Base-by-base conservation (phyloP, 768 basidiomycete genomes). In the Fomitopsis serialis region DNA sequence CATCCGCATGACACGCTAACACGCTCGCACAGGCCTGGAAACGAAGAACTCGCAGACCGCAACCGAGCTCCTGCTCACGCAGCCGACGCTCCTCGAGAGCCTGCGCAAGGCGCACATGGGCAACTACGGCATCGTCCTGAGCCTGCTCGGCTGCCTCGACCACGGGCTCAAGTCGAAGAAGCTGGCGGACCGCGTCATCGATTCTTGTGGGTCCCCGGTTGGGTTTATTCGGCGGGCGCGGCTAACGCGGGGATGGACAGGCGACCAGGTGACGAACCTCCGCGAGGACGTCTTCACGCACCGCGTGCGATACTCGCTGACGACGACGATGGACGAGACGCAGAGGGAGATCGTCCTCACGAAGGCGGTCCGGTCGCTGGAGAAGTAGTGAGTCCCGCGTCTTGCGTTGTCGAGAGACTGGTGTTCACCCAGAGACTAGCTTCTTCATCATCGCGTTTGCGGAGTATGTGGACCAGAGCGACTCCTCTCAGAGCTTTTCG, bases 371-470 rank as follows among this genome's bases (percentile, higher is more conserved):
- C 86, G 84, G 61, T 81, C 90, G 7, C 66, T 95, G 40, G 92
- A 95, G 70, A 92, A 93, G 79, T 95, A 94, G 91, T 91, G 59
- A n/a, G 85, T 69, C 2, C 35, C 25, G 7, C 8, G 42, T 27
- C 51, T 43, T 43, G 23, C 48, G 23, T 27, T 11, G 27, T 32
- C 24, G 48, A 19, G 50, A 15, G 46, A 43, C 34, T 25, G 51
- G 34, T 24, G 19, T 11, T 54, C n/a, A 45, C 51, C 53, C 21
- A 12, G n/a, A 45, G 2, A 42, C 10, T 53, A 93, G 90, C 68
- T 97, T 96, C 73, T 98, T 98, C 71, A 82, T 94, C 60, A 89
- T 98, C 54, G 89, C 88, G 0, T 99, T 98, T 62, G 89, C 94
- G 2, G 90, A 85, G 55, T 99, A 89, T 61, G 84, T 96, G 5